Conservation (phyloP, 192 early-diverging fungal genomes). For the Entomortierella chlamydospora region DNA sequence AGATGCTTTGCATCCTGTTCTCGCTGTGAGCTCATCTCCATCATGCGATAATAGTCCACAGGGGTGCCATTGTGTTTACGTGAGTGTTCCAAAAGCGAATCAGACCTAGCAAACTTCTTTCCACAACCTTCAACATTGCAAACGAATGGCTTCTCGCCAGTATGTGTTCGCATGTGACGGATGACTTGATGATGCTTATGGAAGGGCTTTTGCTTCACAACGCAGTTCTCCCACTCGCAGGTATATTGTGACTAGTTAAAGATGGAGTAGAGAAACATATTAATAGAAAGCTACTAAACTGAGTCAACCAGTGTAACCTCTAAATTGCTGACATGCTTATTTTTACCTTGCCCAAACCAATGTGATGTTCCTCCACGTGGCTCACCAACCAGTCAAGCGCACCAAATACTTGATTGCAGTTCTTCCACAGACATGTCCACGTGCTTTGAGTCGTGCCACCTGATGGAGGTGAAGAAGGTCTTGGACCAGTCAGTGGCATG, state of each 20-base stretch:
- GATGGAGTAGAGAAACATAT: not conserved
- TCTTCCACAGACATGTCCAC: slow-evolving; percentile 64
- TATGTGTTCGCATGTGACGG: slow-evolving; percentile 81
- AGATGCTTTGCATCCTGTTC: slow-evolving; percentile 52
- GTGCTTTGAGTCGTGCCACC: slow-evolving; percentile 28
- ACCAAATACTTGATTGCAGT: slow-evolving; percentile 56
- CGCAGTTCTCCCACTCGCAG: slow-evolving; percentile 65
- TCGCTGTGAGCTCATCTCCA: slow-evolving; percentile 44
- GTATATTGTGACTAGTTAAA: slow-evolving; percentile 61
- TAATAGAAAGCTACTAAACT: no score
- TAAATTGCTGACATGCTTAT: no score
- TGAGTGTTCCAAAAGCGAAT: slow-evolving; percentile 75
- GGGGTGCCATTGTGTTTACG: slow-evolving; percentile 62
- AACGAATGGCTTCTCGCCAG: slow-evolving; percentile 80
- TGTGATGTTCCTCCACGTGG: slow-evolving; percentile 66
- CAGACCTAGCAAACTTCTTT: slow-evolving; percentile 81
- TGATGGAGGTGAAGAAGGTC: slow-evolving; percentile 20
- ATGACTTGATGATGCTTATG: slow-evolving; percentile 78
- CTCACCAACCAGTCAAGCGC: slow-evolving; percentile 60
- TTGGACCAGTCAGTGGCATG: slow-evolving; percentile 6
- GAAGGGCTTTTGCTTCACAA: slow-evolving; percentile 72
- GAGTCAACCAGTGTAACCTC: no score
- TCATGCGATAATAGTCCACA: slow-evolving; percentile 48
- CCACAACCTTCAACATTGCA: slow-evolving; percentile 74
- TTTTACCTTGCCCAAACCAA: slow-evolving; percentile 69